Evolutionary conservation across 805 yeast species (phyloP), one percentile per base, ranked within the genome.

Genomic region (Candida xiaguanensis): DNA sequence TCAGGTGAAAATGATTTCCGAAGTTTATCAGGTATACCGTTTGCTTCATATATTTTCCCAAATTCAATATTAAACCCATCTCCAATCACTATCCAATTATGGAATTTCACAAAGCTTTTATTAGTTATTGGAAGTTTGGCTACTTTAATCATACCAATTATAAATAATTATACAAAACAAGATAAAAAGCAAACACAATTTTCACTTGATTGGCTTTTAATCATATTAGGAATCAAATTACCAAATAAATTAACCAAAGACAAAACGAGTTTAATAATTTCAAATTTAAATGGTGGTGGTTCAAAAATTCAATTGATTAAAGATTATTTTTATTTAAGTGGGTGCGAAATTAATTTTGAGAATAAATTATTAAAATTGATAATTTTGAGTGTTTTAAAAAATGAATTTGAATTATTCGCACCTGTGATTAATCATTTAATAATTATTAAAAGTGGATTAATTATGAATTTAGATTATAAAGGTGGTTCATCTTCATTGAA

Each of bases 11-110:
- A 61, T 41, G 74, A 65, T 42, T 63, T 63, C 50, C 67, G 68
- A 49, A 73, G 78, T 3, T 56, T 77, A 45, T 63, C 73, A 40
- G 67, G 78, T 0, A 46, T 75, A 31, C 82, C 82, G 8, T 48
- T 61, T 20, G 36, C 45, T 3, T 38, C 46, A 6, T 34, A 38
- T 19, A 39, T 59, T 22, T 45, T 55, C 17, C 60, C 61, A 6
- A 27, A 41, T 19, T 34, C 49, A 3, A n/a, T 51, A n/a, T 27
- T 42, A 18, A 31, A 41, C 28, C 51, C 60, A 12, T 49, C 53
- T 22, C 59, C 61, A 9, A 38, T 55, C n/a, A 45, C 55, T 20
- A 39, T 46, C 7, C 52, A 54, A 31, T 50, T 64, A 14, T 45
- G 55, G 40, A 48, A 40, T 9, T 19, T 61, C 8, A 15, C 55